A percentile compares a stretch with the other conserved stretches of the same genome.
Conservation (phyloP, 2,329 filamentous ascomycete species). For the Aspergillus fumigatus region DNA sequence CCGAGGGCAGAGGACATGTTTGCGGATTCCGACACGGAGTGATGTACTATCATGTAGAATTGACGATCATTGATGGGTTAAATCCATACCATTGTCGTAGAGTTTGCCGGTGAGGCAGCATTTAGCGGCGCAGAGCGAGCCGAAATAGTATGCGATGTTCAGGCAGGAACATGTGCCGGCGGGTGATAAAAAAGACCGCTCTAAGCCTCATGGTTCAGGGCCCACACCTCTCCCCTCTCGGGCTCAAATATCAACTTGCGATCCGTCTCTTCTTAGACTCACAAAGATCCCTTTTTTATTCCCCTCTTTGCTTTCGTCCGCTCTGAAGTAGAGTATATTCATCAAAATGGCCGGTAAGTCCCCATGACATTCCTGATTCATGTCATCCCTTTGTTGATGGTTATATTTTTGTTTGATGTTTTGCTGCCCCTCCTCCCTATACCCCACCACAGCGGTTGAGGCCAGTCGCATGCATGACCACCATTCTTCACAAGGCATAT, state of each 20-base stretch:
- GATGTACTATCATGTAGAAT: slow-evolving; percentile 4
- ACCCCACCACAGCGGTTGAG: slow-evolving; percentile 11
- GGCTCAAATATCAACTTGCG: neutral
- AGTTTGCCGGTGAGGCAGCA: neutral
- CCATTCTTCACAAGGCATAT: neutral
- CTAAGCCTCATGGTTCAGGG: slow-evolving; percentile 11
- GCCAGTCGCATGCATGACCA: neutral
- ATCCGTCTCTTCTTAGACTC: slow-evolving; percentile 15
- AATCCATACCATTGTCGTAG: neutral
- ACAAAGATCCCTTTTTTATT: slow-evolving; percentile 16
- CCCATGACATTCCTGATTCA: neutral
- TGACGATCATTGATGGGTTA: neutral
- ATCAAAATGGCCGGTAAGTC: slow-evolving; percentile 36
- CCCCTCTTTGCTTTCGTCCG: slow-evolving; percentile 14
- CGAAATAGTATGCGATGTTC: neutral
- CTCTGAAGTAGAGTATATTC: neutral
- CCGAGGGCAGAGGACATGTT: slow-evolving; percentile 84
- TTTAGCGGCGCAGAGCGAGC: neutral
- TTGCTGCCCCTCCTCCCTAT: slow-evolving; percentile 20
- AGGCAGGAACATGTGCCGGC: neutral
- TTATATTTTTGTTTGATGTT: slow-evolving; percentile 2
- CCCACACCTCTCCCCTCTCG: slow-evolving; percentile 14
- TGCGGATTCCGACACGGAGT: slow-evolving; percentile 65
- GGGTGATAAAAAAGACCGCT: neutral
- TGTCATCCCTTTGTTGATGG: neutral